A percentile compares a stretch with the other conserved stretches of the same genome.
Evolutionary conservation across 768 basidiomycete species (phyloP).

Genomic region (Leccinum aurantiacum): DNA sequence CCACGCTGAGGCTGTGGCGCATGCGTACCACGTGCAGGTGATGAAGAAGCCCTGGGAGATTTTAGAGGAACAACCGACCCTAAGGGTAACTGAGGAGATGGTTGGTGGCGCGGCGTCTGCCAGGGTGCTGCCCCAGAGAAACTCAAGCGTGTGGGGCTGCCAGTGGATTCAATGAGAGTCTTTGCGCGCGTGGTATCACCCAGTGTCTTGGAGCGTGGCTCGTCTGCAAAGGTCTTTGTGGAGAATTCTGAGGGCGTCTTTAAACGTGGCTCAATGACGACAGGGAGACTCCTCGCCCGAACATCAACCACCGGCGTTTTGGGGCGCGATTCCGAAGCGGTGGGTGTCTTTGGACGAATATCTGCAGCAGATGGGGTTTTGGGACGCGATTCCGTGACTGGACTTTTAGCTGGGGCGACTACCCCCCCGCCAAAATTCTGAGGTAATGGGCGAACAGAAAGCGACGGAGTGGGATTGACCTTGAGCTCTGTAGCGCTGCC

Average conservation of each 20-base stretch:
- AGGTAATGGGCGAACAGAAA: constrained; percentile 18
- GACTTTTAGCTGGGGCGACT: constrained; percentile 14
- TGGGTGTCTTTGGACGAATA: constrained; percentile 21
- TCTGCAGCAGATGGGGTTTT: constrained; percentile 23
- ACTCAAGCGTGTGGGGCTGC: constrained; percentile 15
- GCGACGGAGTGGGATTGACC: constrained; percentile 11
- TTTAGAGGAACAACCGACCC: constrained; percentile 26
- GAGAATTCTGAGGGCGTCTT: constrained; percentile 21
- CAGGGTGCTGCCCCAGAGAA: constrained; percentile 20
- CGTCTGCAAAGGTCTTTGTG: constrained; percentile 14
- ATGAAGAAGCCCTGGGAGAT: too few relatives aligned
- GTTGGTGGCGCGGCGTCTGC: constrained; percentile 29
- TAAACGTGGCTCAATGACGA: constrained; percentile 15
- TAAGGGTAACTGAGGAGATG: constrained; percentile 34
- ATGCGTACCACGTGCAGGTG: too few relatives aligned
- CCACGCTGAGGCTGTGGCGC: too few relatives aligned
- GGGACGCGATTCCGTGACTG: constrained; percentile 19
- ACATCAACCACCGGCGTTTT: constrained; percentile 23
- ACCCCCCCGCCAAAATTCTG: constrained; percentile 20
- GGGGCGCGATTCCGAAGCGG: constrained; percentile 17
- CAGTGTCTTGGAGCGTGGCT: constrained; percentile 23
- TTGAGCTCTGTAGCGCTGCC: constrained; percentile 19
- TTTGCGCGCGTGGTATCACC: constrained; percentile 20
- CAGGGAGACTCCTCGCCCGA: constrained; percentile 13
- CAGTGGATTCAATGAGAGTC: constrained; percentile 15